Conservation (phyloP, 2,329 filamentous ascomycete genomes). For the Zasmidium citrigriseum region DNA sequence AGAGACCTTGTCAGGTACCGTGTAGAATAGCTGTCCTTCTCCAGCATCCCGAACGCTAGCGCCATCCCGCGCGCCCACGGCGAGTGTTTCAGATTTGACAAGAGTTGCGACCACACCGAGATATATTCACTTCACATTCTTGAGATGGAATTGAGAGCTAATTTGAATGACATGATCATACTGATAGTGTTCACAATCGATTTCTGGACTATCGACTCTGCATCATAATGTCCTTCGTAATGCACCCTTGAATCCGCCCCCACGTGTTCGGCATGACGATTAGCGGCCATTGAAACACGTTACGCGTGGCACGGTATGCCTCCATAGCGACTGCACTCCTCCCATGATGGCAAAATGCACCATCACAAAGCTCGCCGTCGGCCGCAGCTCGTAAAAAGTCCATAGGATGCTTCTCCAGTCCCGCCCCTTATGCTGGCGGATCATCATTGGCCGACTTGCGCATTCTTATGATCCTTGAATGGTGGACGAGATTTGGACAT, state of each 20-base stretch:
- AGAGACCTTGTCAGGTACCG: neutral
- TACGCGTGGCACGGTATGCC: neutral
- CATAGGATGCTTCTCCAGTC: no score
- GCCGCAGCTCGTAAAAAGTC: no score
- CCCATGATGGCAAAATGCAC: neutral
- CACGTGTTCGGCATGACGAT: neutral
- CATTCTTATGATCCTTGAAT: no score
- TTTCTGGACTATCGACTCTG: no score
- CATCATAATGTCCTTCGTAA: no score
- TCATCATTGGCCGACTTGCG: no score
- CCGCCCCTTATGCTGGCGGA: no score
- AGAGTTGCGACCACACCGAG: no score
- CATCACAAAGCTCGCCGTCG: no score
- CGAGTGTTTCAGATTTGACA: neutral
- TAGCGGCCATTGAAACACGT: neutral
- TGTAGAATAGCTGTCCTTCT: neutral
- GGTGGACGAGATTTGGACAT: no score
- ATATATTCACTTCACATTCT: neutral
- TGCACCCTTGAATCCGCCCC: neutral
- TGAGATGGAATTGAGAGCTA: no score
- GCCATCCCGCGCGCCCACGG: neutral
- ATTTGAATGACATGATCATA: neutral
- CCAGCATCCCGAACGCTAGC: neutral
- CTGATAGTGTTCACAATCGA: neutral
- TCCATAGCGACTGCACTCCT: neutral